These are phyloP conservation scores for Ilyonectria destructans DNA, from an alignment of 2,329 filamentous ascomycete genomes.

Conservation along the genomic window DNA sequence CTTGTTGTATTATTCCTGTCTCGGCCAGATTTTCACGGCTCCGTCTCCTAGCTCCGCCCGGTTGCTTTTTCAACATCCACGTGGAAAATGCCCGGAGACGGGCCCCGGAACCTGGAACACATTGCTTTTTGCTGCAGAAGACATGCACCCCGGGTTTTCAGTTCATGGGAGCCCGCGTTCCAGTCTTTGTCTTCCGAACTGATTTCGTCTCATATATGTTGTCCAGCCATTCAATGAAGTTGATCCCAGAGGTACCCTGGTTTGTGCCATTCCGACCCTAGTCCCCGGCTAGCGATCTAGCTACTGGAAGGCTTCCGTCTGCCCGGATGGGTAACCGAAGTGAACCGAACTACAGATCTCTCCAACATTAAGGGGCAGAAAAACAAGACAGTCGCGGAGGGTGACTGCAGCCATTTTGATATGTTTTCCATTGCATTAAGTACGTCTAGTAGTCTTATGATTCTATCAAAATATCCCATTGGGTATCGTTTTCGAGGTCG, in stretches of 20 bases:
- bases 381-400: not conserved
- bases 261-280: not conserved
- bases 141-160: constrained; percentile 8
- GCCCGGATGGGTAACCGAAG: not conserved
- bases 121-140: constrained; percentile 18
- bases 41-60: not conserved
- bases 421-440: not conserved
- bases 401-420: not conserved
- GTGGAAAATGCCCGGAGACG: not conserved
- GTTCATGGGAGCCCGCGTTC: not conserved
- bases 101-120: not conserved
- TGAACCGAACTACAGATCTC: not conserved
- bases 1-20: not conserved
- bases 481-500: constrained; percentile 26
- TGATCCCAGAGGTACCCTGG: no score
- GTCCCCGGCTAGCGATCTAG: not conserved
- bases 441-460: constrained; percentile 5
- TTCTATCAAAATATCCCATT: constrained; percentile 16
- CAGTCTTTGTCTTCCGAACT: not conserved
- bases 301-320: not conserved
- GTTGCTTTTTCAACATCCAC: constrained; percentile 13
- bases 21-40: no score
- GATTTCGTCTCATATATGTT: not conserved
- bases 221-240: not conserved
- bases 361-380: not conserved